Base-by-base conservation (phyloP, 208 protist species). In the Strigomonas culicis region DNA sequence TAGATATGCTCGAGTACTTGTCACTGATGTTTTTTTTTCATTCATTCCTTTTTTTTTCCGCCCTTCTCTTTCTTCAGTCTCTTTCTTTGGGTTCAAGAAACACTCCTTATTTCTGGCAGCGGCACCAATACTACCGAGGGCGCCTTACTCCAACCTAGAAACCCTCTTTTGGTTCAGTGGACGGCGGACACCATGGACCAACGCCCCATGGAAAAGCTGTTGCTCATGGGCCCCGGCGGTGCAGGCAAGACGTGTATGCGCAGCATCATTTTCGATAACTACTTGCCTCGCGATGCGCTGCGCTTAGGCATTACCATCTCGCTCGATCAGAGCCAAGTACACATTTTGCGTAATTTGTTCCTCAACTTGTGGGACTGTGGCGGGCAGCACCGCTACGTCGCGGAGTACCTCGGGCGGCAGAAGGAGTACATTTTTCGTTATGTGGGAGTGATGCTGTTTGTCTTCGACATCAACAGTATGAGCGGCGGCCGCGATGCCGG, bases 311-410 rank as follows among this genome's bases (percentile, higher is more conserved):
- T 96, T 57, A 98, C 97, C 22, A 98, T 99, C 52, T 98, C 98
- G 34, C 90, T 99, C 2, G 98, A 99, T 68, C 95, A 99, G 64
- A 98, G 92, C 30, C 97, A 99, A 61, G 98, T 99, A 2, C 94
- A 96, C 65, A 99, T 99, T 72, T 75, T 99, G 6, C 97, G 98
- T 58, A 99, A 99, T 69, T 81, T 99, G 3, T 98, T 98, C 34
- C 88, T 99, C 3, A 99, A 99, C 78, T 80, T 99, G 6, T 99
- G 98, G 98, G 98, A 99, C 84, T 99, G 98, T 75, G 98, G 98
- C 21, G 98, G 98, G 22, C 98, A 99, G 80, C 97, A 99, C 68
- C 84, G 86, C 34, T 99, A 99, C 82, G 98, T 99, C 68, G 90
- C 98, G 30, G 98, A 98, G 64, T 99, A 99, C 79, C 91, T 99